Conservation (phyloP, 352 stramenopile species). For the Globisporangium canariense region DNA sequence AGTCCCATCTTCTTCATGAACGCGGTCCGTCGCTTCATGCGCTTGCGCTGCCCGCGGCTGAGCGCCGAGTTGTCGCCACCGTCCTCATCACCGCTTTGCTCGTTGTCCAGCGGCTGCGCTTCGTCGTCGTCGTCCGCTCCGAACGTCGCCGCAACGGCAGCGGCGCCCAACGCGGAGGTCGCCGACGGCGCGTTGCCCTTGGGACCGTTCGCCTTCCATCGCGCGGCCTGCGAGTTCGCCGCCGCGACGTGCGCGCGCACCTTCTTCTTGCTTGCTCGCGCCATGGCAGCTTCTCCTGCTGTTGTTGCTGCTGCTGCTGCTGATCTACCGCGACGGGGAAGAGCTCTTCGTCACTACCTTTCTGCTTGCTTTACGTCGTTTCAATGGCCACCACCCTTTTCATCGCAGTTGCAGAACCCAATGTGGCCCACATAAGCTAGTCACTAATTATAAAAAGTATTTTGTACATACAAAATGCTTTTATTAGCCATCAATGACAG, state of each 20-base stretch:
- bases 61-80: constrained; percentile 35
- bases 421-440: neutral
- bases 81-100: constrained; percentile 31
- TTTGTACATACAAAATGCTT: too few species aligned
- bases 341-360: neutral
- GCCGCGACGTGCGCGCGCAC: constrained; percentile 48
- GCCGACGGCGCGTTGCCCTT: constrained; percentile 7
- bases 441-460: too few species aligned
- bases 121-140: constrained; percentile 34
- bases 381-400: constrained; percentile 15
- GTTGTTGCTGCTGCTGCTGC: neutral
- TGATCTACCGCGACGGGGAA: neutral
- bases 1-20: constrained; percentile 88
- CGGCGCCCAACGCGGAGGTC: constrained; percentile 31
- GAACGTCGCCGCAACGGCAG: constrained; percentile 66
- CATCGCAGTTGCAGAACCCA: neutral
- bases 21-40: constrained; percentile 70
- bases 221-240: constrained; percentile 33
- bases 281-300: constrained; percentile 29
- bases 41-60: constrained; percentile 82
- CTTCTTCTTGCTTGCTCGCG: constrained; percentile 55
- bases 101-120: constrained; percentile 27
- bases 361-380: constrained; percentile 6
- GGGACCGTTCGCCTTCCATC: constrained; percentile 10
- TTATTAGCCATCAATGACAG: too few species aligned